These are phyloP conservation scores for Dictyostelium brefeldianum DNA, from an alignment of 78 protist genomes.

Conservation along the genomic window DNA sequence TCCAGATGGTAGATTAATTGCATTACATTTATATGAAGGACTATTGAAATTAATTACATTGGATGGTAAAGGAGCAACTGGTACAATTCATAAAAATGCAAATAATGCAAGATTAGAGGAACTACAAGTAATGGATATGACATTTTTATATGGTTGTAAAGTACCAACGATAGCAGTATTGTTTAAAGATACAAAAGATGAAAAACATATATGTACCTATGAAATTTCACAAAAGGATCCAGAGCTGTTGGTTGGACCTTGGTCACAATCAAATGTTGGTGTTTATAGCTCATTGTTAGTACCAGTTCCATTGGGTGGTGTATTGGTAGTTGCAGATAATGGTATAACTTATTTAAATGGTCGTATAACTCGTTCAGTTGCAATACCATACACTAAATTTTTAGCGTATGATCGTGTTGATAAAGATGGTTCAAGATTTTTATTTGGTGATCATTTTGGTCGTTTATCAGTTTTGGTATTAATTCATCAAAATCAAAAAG, in stretches of 20 bases:
- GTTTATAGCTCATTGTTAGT: slow-evolving; percentile 69
- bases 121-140: slow-evolving; percentile 88
- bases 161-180: slow-evolving; percentile 89
- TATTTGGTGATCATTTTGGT: slow-evolving; percentile 85
- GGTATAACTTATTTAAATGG: slow-evolving; percentile 88
- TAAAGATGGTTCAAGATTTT: slow-evolving; percentile 52
- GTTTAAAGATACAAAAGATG: slow-evolving; percentile 86
- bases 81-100: slow-evolving; percentile 47
- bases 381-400: slow-evolving; percentile 29
- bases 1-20: slow-evolving; percentile 85
- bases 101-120: slow-evolving; percentile 87
- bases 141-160: slow-evolving; percentile 66
- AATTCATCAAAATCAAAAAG: background rate
- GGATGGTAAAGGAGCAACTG: background rate
- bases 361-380: background rate
- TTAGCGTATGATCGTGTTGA: slow-evolving; percentile 73
- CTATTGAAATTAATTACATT: slow-evolving; percentile 82
- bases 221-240: slow-evolving; percentile 6
- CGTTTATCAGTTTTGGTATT: slow-evolving; percentile 39
- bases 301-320: slow-evolving; percentile 89
- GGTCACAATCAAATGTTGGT: slow-evolving; percentile 77
- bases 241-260: slow-evolving; percentile 82
- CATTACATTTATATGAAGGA: slow-evolving; percentile 86
- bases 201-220: slow-evolving; percentile 83
- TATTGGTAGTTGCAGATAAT: slow-evolving; percentile 88